Conservation (phyloP, 345 rosid genomes). For the Linum tenue region DNA sequence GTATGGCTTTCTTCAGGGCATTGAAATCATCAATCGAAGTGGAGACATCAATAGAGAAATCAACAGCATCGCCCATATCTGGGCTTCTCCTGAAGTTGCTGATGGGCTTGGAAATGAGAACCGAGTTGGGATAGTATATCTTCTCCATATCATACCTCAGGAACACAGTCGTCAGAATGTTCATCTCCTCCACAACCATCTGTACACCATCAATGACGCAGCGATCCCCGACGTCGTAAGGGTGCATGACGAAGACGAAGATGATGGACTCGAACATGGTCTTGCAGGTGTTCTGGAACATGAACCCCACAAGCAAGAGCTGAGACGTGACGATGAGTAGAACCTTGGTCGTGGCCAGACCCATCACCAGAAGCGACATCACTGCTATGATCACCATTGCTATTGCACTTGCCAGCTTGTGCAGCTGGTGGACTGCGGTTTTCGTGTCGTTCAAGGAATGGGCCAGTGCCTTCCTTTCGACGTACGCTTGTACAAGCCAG, state of each 20-base stretch:
- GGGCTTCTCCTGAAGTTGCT: slow-evolving; percentile 58
- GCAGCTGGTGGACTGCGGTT: slow-evolving; percentile 69
- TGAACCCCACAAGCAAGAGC: slow-evolving; percentile 57
- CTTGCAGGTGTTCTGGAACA: slow-evolving; percentile 80
- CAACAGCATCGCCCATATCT: slow-evolving; percentile 42
- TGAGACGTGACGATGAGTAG: slow-evolving; percentile 55
- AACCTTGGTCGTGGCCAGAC: slow-evolving; percentile 50
- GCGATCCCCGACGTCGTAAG: slow-evolving; percentile 77
- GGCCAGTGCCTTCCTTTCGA: slow-evolving; percentile 64
- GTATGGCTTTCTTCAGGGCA: slow-evolving; percentile 48
- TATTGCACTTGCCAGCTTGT: slow-evolving; percentile 60
- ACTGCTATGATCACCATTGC: slow-evolving; percentile 41
- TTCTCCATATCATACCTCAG: slow-evolving; percentile 72
- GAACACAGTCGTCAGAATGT: slow-evolving; percentile 67
- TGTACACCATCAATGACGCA: slow-evolving; percentile 67
- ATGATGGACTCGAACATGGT: slow-evolving; percentile 72
- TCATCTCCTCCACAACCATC: slow-evolving; percentile 90
- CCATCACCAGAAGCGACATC: slow-evolving; percentile 52
- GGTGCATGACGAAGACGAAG: slow-evolving; percentile 76
- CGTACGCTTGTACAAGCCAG: slow-evolving; percentile 59
- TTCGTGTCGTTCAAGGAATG: slow-evolving; percentile 67
- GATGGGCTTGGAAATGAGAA: slow-evolving; percentile 47
- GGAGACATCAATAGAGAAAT: slow-evolving; percentile 38
- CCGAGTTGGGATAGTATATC: slow-evolving; percentile 65
- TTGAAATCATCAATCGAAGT: slow-evolving; percentile 37